These are phyloP conservation scores for Anethum foeniculum DNA, from an alignment of 140 eudicot genomes.

Conservation along the genomic window DNA sequence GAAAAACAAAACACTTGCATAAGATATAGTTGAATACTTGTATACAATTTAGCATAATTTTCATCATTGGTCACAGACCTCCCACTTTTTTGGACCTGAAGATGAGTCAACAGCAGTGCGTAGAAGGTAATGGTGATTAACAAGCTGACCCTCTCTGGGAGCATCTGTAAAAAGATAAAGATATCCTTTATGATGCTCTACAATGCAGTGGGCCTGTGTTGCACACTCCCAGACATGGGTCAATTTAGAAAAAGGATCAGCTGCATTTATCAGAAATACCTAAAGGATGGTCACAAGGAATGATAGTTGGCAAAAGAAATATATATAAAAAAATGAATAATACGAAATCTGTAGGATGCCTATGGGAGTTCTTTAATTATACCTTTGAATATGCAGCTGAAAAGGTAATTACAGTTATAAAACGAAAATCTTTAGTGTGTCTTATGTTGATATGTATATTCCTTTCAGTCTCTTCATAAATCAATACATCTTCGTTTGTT, in stretches of 20 bases:
- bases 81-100: conserved; percentile 59
- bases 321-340: not conserved
- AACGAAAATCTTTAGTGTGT: conserved; percentile 66
- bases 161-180: conserved; percentile 89
- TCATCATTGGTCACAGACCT: conserved; percentile 39
- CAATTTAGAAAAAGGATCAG: conserved; percentile 73
- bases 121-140: conserved; percentile 69
- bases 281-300: conserved; percentile 28
- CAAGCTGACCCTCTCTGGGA: conserved; percentile 44
- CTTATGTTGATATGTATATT: conserved; percentile 54
- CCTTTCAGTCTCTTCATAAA: conserved; percentile 61
- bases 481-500: conserved; percentile 59
- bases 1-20: not conserved
- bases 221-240: conserved; percentile 81
- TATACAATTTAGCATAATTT: not conserved
- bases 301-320: conserved; percentile 13
- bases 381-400: conserved; percentile 77
- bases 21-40: not conserved
- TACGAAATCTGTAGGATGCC: not conserved
- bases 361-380: not conserved
- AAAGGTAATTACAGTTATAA: conserved; percentile 53
- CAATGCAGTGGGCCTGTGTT: conserved; percentile 61
- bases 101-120: conserved; percentile 42
- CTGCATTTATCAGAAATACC: conserved; percentile 78
- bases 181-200: conserved; percentile 81